A percentile compares a stretch with the other conserved stretches of the same genome.
phyloP scores from a whole-genome alignment of 352 stramenopile species.

The Phytophthora quininea region DNA sequence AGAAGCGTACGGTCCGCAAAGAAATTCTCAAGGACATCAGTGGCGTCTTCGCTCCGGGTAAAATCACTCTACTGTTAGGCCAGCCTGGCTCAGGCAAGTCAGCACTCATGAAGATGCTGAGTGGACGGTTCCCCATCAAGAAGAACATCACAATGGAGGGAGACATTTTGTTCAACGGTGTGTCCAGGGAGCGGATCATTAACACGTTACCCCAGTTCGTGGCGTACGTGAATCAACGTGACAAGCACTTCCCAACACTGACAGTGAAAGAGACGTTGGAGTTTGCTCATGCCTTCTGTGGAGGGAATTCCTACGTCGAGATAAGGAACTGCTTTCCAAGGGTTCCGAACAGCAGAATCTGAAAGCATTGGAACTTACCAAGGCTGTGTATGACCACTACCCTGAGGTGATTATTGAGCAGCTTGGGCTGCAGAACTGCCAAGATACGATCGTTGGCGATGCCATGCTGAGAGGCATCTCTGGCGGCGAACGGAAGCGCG shows the following conservation, averaged over 20 bases:
- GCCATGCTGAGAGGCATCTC: constrained; percentile 55
- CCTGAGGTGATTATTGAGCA: constrained; percentile 1
- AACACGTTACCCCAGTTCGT: too few relatives aligned
- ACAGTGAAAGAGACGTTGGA: too few relatives aligned
- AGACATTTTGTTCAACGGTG: too few relatives aligned
- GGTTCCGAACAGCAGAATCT: neutral
- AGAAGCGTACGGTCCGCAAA: constrained; percentile 35
- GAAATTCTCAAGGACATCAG: constrained; percentile 46
- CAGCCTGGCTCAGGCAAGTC: too few relatives aligned
- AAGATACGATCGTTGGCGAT: constrained; percentile 50
- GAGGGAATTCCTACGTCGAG: neutral
- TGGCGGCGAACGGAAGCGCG: constrained; percentile 38
- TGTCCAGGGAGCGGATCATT: too few relatives aligned
- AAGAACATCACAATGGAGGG: too few relatives aligned
- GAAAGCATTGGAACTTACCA: neutral
- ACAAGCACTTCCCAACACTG: too few relatives aligned
- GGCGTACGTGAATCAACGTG: too few relatives aligned
- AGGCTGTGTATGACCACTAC: neutral
- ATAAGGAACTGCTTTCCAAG: neutral
- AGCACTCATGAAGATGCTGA: too few relatives aligned
- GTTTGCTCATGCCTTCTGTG: too few relatives aligned
- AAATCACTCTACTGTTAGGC: constrained; percentile 4
- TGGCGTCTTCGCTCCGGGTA: constrained; percentile 39
- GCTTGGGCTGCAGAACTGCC: constrained; percentile 16
- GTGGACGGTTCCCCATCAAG: too few relatives aligned